Conservation (phyloP, 2,329 filamentous ascomycete genomes). For the Aspergillus spinulosporus region DNA sequence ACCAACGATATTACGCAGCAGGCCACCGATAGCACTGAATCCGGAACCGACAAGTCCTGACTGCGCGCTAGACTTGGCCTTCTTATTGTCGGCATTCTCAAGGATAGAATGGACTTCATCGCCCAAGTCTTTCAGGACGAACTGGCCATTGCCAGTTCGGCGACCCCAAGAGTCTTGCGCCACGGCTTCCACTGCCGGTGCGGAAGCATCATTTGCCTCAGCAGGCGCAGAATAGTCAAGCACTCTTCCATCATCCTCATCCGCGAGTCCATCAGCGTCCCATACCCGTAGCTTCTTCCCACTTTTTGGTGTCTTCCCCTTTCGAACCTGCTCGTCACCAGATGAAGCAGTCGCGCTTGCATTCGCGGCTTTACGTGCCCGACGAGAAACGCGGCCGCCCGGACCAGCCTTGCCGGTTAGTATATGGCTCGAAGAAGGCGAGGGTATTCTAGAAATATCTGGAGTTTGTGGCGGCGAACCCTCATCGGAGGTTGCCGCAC, state of each 20-base stretch:
- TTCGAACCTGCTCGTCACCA: constrained; percentile 75
- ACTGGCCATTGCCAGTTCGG: constrained; percentile 82
- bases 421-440: constrained; percentile 66
- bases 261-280: constrained; percentile 84
- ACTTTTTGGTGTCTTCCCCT: constrained; percentile 52
- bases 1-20: constrained; percentile 93
- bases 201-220: constrained; percentile 56
- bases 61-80: constrained; percentile 48
- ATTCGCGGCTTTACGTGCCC: constrained; percentile 69
- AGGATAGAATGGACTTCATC: constrained; percentile 94
- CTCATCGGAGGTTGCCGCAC: constrained; percentile 59
- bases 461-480: constrained; percentile 70
- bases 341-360: constrained; percentile 62
- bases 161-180: constrained; percentile 81
- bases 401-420: constrained; percentile 74
- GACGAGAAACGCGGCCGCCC: constrained; percentile 73
- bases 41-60: constrained; percentile 74
- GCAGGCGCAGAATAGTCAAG: constrained; percentile 83
- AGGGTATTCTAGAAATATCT: constrained; percentile 74
- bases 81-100: constrained; percentile 71
- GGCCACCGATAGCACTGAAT: constrained; percentile 77
- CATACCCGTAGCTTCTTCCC: constrained; percentile 87
- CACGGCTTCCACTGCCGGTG: constrained; percentile 68
- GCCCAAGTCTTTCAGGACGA: constrained; percentile 87
- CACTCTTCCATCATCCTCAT: constrained; percentile 75